A percentile compares a stretch with the other conserved stretches of the same genome.
Evolutionary conservation across 441 rosid genomes (phyloP).

Genomic region (Adansonia grandidieri): DNA sequence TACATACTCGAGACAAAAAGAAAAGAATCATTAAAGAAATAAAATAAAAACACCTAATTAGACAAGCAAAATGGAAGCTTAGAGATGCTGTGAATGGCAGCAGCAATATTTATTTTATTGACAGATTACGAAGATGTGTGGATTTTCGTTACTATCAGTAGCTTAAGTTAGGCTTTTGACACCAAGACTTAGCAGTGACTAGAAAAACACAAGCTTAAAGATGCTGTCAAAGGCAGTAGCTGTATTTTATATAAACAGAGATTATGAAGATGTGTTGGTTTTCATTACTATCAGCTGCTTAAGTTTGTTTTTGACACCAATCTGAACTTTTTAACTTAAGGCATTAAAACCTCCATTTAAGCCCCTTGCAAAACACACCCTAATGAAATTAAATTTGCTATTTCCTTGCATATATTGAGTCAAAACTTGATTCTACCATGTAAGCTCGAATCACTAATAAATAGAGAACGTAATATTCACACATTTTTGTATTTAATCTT

Average conservation of each 20-base stretch:
- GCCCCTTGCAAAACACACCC: neutral
- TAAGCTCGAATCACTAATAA: neutral
- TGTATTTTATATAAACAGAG: neutral
- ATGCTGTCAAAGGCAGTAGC: neutral
- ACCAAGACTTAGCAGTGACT: neutral
- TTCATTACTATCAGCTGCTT: neutral
- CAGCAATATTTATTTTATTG: neutral
- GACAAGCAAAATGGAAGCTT: neutral
- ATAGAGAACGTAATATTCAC: neutral
- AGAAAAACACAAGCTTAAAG: neutral
- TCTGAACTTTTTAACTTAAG: neutral
- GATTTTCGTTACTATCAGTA: neutral
- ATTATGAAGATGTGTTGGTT: neutral
- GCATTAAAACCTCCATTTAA: neutral
- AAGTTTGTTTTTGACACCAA: neutral
- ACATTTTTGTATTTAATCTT: neutral
- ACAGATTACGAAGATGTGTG: neutral
- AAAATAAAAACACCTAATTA: neutral
- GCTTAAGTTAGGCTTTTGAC: neutral
- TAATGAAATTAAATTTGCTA: neutral
- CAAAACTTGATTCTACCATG: conserved; percentile 2
- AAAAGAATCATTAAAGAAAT: neutral
- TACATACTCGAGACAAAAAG: neutral
- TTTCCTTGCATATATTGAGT: neutral
- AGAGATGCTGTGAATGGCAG: neutral